Conservation (phyloP, 202 grass and related monocot species). For the Zoysia matrella region DNA sequence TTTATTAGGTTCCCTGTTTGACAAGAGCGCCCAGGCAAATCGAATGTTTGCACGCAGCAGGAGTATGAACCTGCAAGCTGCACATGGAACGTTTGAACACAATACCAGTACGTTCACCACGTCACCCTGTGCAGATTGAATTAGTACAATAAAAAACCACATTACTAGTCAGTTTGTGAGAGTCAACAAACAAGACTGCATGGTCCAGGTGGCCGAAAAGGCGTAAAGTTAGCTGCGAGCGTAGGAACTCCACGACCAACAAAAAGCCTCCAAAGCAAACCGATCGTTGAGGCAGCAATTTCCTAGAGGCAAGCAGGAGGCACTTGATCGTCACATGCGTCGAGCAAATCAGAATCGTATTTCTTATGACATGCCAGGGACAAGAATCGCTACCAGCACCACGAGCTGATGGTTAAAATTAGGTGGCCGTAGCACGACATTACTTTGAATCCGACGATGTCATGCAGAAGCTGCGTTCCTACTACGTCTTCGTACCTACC, state of each 20-base stretch:
- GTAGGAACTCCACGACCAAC: slow-evolving; percentile 52
- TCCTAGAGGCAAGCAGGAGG: slow-evolving; percentile 9
- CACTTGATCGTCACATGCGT: slow-evolving; percentile 47
- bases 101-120: neutral
- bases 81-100: neutral
- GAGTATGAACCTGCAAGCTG: slow-evolving; percentile 4
- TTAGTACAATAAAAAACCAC: neutral
- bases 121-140: slow-evolving; percentile 2
- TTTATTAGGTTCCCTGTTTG: too few species aligned
- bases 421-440: slow-evolving; percentile 14
- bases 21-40: neutral
- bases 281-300: neutral
- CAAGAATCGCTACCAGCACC: slow-evolving; percentile 35
- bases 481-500: slow-evolving; percentile 42
- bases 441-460: slow-evolving; percentile 44
- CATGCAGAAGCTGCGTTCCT: slow-evolving; percentile 46
- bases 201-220: slow-evolving; percentile 38
- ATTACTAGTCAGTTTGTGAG: slow-evolving; percentile 23
- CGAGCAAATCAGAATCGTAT: slow-evolving; percentile 34
- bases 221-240: slow-evolving; percentile 47
- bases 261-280: slow-evolving; percentile 51
- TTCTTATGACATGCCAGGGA: slow-evolving; percentile 16
- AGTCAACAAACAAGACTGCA: slow-evolving; percentile 30
- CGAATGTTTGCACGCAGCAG: slow-evolving; percentile 15
- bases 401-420: slow-evolving; percentile 44